A percentile compares a stretch with the other conserved stretches of the same genome.
These are phyloP conservation scores for Huntiella abstrusa DNA, from an alignment of 2,329 filamentous ascomycete genomes.

Conservation along the genomic window DNA sequence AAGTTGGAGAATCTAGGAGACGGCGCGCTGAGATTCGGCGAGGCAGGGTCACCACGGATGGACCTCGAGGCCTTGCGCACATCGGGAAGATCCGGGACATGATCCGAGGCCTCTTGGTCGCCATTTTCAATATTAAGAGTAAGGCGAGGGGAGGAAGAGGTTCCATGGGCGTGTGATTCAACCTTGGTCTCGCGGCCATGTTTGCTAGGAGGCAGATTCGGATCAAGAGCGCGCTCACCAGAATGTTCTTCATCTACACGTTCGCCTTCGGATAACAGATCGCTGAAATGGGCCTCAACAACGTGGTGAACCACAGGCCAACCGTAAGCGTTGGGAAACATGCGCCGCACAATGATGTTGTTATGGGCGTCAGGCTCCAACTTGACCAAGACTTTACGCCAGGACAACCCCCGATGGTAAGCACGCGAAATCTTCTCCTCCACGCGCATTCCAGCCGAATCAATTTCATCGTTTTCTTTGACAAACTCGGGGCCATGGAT, in stretches of 20 bases:
- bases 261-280: constrained; percentile 41
- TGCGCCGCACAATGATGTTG: constrained; percentile 89
- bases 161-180: not conserved
- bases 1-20: constrained; percentile 2
- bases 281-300: constrained; percentile 83
- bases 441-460: constrained; percentile 59
- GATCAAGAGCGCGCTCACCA: constrained; percentile 49
- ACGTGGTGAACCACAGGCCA: constrained; percentile 95
- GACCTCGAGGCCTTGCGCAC: constrained; percentile 4
- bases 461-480: constrained; percentile 18
- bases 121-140: not conserved
- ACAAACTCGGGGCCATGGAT: constrained; percentile 24
- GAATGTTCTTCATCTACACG: constrained; percentile 48
- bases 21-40: not conserved
- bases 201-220: constrained; percentile 34
- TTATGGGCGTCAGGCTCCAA: constrained; percentile 96
- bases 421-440: constrained; percentile 96
- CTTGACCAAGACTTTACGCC: constrained; percentile 92
- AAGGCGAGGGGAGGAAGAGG: constrained; percentile 16
- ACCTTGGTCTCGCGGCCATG: constrained; percentile 43
- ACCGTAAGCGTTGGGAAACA: constrained; percentile 92
- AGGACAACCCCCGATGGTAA: constrained; percentile 79
- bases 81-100: constrained; percentile 16
- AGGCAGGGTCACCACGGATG: not conserved
- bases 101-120: constrained; percentile 10